Percentiles rank a stretch among this genome's conserved stretches.
phyloP scores from a whole-genome alignment of 371 early-diverging fungal genomes.

The Actinomortierella ambigua region DNA sequence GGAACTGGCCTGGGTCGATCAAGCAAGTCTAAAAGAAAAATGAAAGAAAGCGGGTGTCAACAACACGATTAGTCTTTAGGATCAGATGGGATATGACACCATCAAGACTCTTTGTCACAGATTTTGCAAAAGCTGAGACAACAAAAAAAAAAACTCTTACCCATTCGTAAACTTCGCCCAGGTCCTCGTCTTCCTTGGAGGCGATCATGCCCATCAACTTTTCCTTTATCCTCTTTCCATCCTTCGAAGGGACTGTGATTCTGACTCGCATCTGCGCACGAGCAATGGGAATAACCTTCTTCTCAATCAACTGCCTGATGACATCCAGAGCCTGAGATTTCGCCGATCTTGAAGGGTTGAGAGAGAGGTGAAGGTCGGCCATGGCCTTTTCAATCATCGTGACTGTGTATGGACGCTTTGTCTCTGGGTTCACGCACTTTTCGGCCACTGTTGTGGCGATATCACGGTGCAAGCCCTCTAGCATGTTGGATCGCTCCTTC shows the following conservation, averaged over 20 bases:
- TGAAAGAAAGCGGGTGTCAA: not conserved
- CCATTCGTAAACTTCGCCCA: conserved; percentile 81
- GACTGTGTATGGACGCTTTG: conserved; percentile 93
- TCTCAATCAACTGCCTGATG: conserved; percentile 89
- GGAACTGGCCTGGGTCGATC: conserved; percentile 94
- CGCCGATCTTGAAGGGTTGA: conserved; percentile 85
- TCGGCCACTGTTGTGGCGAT: conserved; percentile 94
- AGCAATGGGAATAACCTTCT: conserved; percentile 86
- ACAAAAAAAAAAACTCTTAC: conserved; percentile 49
- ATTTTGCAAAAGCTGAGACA: not conserved
- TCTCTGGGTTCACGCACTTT: conserved; percentile 94
- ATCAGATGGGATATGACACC: not conserved
- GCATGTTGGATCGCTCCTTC: conserved; percentile 88
- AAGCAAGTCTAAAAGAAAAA: conserved; percentile 64
- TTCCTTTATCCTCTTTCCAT: conserved; percentile 86
- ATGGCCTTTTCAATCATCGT: conserved; percentile 98
- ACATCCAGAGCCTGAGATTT: conserved; percentile 93
- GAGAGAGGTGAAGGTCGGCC: conserved; percentile 88
- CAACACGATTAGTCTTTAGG: conserved; percentile 6
- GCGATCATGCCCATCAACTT: conserved; percentile 72
- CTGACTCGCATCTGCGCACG: conserved; percentile 93
- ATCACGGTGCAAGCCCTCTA: conserved; percentile 82
- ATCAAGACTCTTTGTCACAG: not conserved
- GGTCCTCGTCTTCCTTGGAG: conserved; percentile 88
- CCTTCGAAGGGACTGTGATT: conserved; percentile 78